phyloP scores from a whole-genome alignment of 106 monocot genomes.

The Dioscorea alata region DNA sequence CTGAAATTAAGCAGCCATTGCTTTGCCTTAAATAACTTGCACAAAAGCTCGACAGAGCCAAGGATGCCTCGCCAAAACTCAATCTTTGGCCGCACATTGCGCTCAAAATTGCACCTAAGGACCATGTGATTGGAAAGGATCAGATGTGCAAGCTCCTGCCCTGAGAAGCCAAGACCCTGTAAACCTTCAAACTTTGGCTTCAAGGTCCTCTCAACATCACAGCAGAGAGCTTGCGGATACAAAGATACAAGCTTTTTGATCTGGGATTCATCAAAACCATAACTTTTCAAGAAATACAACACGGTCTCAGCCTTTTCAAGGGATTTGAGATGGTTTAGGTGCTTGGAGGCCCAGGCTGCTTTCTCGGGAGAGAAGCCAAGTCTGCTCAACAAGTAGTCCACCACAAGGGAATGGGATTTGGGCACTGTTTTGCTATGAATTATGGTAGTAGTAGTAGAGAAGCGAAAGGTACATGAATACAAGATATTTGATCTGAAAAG shows the following conservation, averaged over 20 bases:
- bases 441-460: too few relatives aligned
- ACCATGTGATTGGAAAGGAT: not conserved
- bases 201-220: not conserved
- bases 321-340: not conserved
- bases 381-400: slow-evolving; percentile 20
- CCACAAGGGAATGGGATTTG: slow-evolving; percentile 1
- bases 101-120: not conserved
- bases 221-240: not conserved
- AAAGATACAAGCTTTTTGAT: not conserved
- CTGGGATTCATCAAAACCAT: not conserved
- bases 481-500: too few relatives aligned
- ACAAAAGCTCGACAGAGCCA: not conserved
- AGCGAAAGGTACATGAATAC: too few relatives aligned
- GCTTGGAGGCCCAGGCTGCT: not conserved
- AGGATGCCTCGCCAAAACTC: not conserved
- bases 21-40: not conserved
- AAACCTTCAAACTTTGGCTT: not conserved
- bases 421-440: not conserved
- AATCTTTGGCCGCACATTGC: not conserved
- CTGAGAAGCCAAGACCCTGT: slow-evolving; percentile 13
- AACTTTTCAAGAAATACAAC: not conserved
- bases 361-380: not conserved
- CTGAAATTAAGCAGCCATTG: not conserved
- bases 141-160: slow-evolving; percentile 3
- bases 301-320: not conserved